Base-by-base conservation (phyloP, 768 basidiomycete genomes). In the Lentinus brumalis region DNA sequence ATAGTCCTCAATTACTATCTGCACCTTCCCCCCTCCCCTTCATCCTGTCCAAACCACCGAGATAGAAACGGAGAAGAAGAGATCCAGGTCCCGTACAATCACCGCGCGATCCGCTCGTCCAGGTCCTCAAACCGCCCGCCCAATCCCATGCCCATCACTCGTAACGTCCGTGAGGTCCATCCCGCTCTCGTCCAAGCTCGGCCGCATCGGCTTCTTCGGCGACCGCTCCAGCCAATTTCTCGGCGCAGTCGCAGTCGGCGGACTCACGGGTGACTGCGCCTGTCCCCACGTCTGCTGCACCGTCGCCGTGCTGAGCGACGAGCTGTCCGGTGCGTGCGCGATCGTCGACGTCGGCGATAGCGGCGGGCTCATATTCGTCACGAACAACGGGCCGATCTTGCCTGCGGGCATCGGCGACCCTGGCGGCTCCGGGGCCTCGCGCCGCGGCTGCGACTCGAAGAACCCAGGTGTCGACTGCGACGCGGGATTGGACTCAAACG, bases 281-380 rank as follows among this genome's bases (percentile, higher is more conserved):
- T 56, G 60, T 41, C 53, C 53, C n/a, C 45, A 47, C 54, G 55
- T 50, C 29, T 40, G 50, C 50, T 52, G 54, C 60, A 50, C 60
- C 16, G 50, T 31, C n/a, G 31, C 16, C 40, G 31, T 11, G 35
- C 35, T 16, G 5, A 45, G 29, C 35, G 63, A 59, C 46, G 56
- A 54, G 49, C 52, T 50, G 29, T 51, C 60, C 1, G 47, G 9
- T 16, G 50, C 15, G 11, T 35, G 35, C 11, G 35, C 1, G 50
- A 38, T 51, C 52, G 52, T 40, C 52, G 51, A 18, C 50, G 50
- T 50, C 16, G 68, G 62, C 47, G 66, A 64, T 49, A 62, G 49
- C 39, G 64, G 49, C 39, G 64, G 59, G 52, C 53, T 66, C 61
- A 65, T 63, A 56, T 69, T 69, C 50, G 64, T 63, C 31, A 69